Base-by-base conservation (phyloP, 1,284 basidiomycete species). In the Sanghuangporus baumii region DNA sequence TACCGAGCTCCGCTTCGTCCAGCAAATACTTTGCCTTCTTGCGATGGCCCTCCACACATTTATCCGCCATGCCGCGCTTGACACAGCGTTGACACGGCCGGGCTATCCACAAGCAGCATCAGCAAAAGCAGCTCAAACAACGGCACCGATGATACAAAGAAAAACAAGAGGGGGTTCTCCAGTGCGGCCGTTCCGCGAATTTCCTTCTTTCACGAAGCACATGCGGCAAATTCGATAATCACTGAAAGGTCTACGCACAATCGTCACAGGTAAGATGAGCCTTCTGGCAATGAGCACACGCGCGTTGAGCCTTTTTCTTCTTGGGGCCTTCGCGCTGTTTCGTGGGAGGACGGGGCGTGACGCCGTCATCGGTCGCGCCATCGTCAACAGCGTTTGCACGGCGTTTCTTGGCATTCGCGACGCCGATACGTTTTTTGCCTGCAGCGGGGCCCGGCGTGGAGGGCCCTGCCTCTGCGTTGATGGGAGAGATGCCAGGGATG, bases 21-120 rank as follows among this genome's bases (percentile, higher is more conserved):
- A 95, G 79, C 16, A 97, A 83, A 74, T 98, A 99, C 74, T 99
- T 99, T 26, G 96, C 96, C 77, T 98, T 98, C 79, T 99, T 99
- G 68, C 96, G 85, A 67, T 93, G 90, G 0, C 96, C 96, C 72
- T 99, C 96, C 43, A 89, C 89, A 72, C 96, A 99, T 65, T 87
- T 89, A 63, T 87, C 85, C 6, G 88, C 89, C 69, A 96, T 88
- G 16, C 94, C 94, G 67, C 96, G 95, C 76, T 96, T 98, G 59
- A 94, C 82, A 73, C 96, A 99, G 55, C 96, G 86, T 69, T 92
- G 89, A 77, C 96, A 99, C 31, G 96, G 96, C 61, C 96, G 89
- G 63, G 92, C 94, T 97, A 72, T 66, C 65, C 66, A 64, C 61
- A 66, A 54, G 48, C 57, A 58, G 52, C 36, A 57, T 65, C 51